These are phyloP conservation scores for Chytridium lagenaria DNA, from an alignment of 371 early-diverging fungal genomes.

Conservation along the genomic window DNA sequence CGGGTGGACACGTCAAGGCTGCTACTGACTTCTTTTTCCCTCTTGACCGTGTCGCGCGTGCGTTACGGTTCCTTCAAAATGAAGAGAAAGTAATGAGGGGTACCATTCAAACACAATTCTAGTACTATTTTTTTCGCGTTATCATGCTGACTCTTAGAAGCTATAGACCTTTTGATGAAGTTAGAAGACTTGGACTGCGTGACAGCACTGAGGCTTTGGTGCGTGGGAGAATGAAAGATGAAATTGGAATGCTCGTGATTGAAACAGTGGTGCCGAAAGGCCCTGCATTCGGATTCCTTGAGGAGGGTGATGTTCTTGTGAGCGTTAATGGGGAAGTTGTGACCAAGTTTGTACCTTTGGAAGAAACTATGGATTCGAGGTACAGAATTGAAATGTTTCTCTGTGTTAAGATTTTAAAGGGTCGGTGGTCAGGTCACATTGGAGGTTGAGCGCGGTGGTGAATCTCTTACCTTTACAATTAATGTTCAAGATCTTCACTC, in stretches of 20 bases:
- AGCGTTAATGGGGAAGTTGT: constrained; percentile 78
- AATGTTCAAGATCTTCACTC: constrained; percentile 77
- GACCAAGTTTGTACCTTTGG: constrained; percentile 85
- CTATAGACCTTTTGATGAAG: constrained; percentile 58
- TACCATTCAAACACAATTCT: constrained; percentile 82
- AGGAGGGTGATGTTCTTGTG: constrained; percentile 87
- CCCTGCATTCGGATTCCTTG: constrained; percentile 74
- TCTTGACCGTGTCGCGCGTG: constrained; percentile 71
- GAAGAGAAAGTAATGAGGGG: constrained; percentile 82
- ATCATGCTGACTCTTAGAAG: constrained; percentile 3
- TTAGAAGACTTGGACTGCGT: constrained; percentile 51
- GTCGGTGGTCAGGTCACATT: constrained; percentile 68
- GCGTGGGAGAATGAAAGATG: constrained; percentile 70
- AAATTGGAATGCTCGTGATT: constrained; percentile 88
- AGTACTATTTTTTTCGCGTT: constrained; percentile 22
- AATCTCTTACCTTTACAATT: constrained; percentile 60
- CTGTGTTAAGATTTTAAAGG: constrained; percentile 18
- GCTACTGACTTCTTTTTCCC: constrained; percentile 95
- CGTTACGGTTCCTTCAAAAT: constrained; percentile 72
- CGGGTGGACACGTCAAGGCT: constrained; percentile 68
- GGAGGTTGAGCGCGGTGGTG: constrained; percentile 73
- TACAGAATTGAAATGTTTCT: constrained; percentile 10
- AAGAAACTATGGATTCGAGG: constrained; percentile 71
- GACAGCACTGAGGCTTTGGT: constrained; percentile 72
- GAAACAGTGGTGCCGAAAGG: constrained; percentile 85